Conservation (phyloP, 306 rosid species). For the Nissolia schottii region DNA sequence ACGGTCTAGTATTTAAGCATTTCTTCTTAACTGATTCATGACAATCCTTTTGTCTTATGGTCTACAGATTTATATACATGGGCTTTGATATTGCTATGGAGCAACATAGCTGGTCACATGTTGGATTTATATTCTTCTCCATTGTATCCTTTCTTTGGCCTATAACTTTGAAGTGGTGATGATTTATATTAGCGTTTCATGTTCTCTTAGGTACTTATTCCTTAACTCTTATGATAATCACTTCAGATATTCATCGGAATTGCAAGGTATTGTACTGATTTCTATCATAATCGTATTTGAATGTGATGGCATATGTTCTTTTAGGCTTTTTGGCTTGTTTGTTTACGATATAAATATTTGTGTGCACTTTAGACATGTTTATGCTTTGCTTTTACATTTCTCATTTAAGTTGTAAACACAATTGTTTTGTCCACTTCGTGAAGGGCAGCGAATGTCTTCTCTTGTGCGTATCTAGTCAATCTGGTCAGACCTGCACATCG, state of each 20-base stretch:
- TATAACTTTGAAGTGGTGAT: neutral
- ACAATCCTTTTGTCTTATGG: conserved; percentile 4
- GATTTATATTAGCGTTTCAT: conserved; percentile 17
- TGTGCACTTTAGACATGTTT: neutral
- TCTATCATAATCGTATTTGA: conserved; percentile 7
- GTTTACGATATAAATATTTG: neutral
- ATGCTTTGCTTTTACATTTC: conserved; percentile 8
- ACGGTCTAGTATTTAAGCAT: conserved; percentile 3
- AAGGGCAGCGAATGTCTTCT: conserved; percentile 95
- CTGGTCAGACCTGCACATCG: conserved; percentile 75
- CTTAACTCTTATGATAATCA: conserved; percentile 46
- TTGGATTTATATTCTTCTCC: conserved; percentile 97
- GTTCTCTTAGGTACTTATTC: conserved; percentile 40
- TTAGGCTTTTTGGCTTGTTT: conserved; percentile 19
- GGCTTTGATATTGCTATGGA: conserved; percentile 99
- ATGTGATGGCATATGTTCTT: neutral
- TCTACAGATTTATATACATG: conserved; percentile 94
- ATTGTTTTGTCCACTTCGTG: conserved; percentile 31
- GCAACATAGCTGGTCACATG: conserved; percentile 98
- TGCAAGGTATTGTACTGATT: conserved; percentile 67
- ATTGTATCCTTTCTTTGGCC: conserved; percentile 72
- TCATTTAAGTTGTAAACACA: conserved; percentile 3
- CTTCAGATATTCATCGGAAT: conserved; percentile 76
- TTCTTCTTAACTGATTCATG: conserved; percentile 13
- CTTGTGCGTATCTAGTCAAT: conserved; percentile 91